Percentiles rank a stretch among this genome's conserved stretches.
Evolutionary conservation across 2,329 filamentous ascomycete species (phyloP).

Genomic region (Celoporthe dispersa): DNA sequence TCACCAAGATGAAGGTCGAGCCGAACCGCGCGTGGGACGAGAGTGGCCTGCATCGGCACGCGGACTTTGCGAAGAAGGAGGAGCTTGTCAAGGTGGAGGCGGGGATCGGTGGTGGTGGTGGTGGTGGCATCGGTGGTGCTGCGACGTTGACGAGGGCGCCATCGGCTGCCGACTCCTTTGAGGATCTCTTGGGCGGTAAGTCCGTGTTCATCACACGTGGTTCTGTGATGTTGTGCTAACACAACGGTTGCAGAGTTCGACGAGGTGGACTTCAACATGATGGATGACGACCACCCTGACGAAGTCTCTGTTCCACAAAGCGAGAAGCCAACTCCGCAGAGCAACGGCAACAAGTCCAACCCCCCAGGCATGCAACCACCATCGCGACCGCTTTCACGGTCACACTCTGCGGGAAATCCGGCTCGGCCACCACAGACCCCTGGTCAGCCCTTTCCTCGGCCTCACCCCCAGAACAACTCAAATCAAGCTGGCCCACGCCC

Average conservation of each 20-base stretch:
- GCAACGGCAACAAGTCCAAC: constrained; percentile 36
- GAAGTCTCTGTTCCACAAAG: constrained; percentile 66
- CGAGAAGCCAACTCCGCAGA: constrained; percentile 38
- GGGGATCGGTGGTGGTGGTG: constrained; percentile 12
- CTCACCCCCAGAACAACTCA: constrained; percentile 29
- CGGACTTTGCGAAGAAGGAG: constrained; percentile 72
- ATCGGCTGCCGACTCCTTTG: constrained; percentile 50
- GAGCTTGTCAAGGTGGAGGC: constrained; percentile 37
- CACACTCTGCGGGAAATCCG: constrained; percentile 38
- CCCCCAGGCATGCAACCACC: constrained; percentile 45
- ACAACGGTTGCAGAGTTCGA: constrained; percentile 66
- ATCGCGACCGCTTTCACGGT: constrained; percentile 38
- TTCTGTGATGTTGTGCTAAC: constrained; percentile 32
- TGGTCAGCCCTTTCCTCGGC: constrained; percentile 15
- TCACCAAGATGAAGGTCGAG: constrained; percentile 84
- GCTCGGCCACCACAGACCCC: constrained; percentile 43
- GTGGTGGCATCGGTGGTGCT: constrained; percentile 7
- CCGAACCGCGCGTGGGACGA: constrained; percentile 77
- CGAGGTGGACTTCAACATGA: constrained; percentile 74
- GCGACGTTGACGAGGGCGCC: neutral
- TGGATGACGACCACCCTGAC: constrained; percentile 73
- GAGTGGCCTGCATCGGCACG: constrained; percentile 79
- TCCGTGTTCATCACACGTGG: constrained; percentile 32
- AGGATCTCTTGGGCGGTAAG: constrained; percentile 56
- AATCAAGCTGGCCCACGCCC: constrained; percentile 29